Base-by-base conservation (phyloP, 2,329 filamentous ascomycete genomes). In the Arthrinium phaeospermum region DNA sequence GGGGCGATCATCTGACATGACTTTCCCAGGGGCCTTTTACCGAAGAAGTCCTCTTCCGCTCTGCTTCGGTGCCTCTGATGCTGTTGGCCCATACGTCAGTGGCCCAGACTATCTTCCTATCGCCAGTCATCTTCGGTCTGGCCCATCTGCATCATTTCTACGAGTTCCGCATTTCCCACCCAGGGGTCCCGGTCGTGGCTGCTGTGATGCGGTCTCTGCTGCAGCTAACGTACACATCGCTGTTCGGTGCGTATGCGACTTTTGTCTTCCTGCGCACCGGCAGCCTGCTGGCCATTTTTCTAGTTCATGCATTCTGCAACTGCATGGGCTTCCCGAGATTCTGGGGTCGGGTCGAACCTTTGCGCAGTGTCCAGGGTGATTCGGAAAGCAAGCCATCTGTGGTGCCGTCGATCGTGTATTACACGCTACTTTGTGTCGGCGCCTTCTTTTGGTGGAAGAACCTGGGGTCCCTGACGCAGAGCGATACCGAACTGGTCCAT, bases 131-230 rank as follows among this genome's bases (percentile, higher is more conserved):
- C 81, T 98, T 98, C 80, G 96, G 96, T 70, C 91, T 98, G 64
- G 95, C 96, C 10, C 96, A 99, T 83, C 83, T 97, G 68, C 96
- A 99, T 83, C 96, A 99, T 83, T 94, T 97, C 81, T 97, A 98
- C 85, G 96, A 98, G 83, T 98, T 97, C 82, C 89, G 93, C 72
- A 86, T 97, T 72, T 94, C 93, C 1, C 91, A 97, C 77, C 94
- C 94, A 12, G 86, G 90, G 74, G 91, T 92, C 1, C 89, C 93
- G 0, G 79, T 91, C 16, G 75, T 87, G 0, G 86, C 89, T 1
- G 91, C 92, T 8, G 78, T 96, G 7, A 79, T 93, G 41, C 91
- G 94, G 69, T 94, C 94, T 2, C 75, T 95, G 14, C 88, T 98
- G 75, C 96, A 98, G 80, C 92, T 99, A 78, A 86, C 88, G 4